phyloP scores from a whole-genome alignment of 441 rosid species.

The Corymbia citriodora region DNA sequence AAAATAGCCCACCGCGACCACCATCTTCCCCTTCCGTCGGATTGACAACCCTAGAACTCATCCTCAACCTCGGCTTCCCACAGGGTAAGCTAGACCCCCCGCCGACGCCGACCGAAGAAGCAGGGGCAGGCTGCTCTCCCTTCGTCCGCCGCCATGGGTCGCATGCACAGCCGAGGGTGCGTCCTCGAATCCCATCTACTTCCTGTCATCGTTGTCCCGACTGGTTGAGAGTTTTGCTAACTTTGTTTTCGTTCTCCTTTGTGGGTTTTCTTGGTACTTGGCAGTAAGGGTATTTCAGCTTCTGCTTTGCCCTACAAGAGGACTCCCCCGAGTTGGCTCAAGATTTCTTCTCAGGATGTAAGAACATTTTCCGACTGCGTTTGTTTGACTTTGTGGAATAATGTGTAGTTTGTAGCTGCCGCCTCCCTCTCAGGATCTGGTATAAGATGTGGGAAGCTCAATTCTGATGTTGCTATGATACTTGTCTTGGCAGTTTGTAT shows the following conservation, averaged over 20 bases:
- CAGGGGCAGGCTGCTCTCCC: not conserved
- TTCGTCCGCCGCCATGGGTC: constrained; percentile 46
- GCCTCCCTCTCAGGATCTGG: not conserved
- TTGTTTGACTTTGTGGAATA: not conserved
- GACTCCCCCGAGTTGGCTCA: constrained; percentile 71
- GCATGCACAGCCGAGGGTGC: constrained; percentile 83
- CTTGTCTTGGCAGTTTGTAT: not conserved
- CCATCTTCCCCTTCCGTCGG: not conserved
- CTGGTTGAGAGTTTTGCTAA: not conserved
- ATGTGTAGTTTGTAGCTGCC: not conserved
- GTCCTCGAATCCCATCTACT: not conserved
- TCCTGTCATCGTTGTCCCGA: not conserved
- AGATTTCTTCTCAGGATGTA: constrained; percentile 57
- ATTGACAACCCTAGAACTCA: not conserved
- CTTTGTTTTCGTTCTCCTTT: not conserved
- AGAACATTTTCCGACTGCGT: not conserved
- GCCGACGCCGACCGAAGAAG: not conserved
- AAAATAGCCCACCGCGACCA: not conserved
- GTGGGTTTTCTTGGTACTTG: not conserved
- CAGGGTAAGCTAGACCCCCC: not conserved
- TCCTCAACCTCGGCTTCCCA: not conserved
- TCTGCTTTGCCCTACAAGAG: constrained; percentile 84
- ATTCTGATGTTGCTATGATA: not conserved
- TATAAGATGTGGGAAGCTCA: not conserved
- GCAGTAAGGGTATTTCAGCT: constrained; percentile 85